phyloP scores from a whole-genome alignment of 2,329 filamentous ascomycete genomes.

The Ceratocystis cubensis region DNA sequence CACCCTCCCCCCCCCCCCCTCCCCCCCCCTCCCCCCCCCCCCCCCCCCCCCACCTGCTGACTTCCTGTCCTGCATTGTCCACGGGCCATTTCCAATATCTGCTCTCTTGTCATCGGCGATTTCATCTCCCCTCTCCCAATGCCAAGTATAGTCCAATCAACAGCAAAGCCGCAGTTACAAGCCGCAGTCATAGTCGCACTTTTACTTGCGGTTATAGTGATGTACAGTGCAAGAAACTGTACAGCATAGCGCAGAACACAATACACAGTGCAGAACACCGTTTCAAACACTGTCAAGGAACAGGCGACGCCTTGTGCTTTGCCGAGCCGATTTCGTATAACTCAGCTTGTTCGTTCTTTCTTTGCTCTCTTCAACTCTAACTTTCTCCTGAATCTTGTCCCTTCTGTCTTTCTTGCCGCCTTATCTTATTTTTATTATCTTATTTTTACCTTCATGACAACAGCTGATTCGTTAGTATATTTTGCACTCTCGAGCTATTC shows the following conservation, averaged over 20 bases:
- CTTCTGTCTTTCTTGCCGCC: not conserved
- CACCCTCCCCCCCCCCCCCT: too few relatives aligned
- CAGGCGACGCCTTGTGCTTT: slow-evolving; percentile 2
- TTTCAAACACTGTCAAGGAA: too few relatives aligned
- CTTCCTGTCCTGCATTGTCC: not conserved
- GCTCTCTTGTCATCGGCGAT: not conserved
- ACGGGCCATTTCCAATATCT: not conserved
- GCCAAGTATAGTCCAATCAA: not conserved
- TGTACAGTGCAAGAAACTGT: not conserved
- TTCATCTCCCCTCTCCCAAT: not conserved
- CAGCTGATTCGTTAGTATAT: not conserved
- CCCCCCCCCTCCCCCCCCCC: too few relatives aligned
- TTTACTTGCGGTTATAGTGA: not conserved
- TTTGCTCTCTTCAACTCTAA: not conserved
- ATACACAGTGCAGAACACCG: not conserved
- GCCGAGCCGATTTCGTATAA: slow-evolving; percentile 3
- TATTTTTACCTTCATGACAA: not conserved
- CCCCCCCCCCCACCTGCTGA: not conserved
- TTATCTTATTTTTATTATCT: not conserved
- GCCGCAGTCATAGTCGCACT: not conserved
- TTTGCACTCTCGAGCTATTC: not conserved
- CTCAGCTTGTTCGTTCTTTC: slow-evolving; percentile 5
- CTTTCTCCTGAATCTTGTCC: slow-evolving; percentile 5
- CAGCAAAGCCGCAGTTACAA: not conserved
- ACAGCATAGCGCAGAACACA: not conserved